Base-by-base conservation (phyloP, 148 eudicot genomes). In the Pharnaceum exiguum region DNA sequence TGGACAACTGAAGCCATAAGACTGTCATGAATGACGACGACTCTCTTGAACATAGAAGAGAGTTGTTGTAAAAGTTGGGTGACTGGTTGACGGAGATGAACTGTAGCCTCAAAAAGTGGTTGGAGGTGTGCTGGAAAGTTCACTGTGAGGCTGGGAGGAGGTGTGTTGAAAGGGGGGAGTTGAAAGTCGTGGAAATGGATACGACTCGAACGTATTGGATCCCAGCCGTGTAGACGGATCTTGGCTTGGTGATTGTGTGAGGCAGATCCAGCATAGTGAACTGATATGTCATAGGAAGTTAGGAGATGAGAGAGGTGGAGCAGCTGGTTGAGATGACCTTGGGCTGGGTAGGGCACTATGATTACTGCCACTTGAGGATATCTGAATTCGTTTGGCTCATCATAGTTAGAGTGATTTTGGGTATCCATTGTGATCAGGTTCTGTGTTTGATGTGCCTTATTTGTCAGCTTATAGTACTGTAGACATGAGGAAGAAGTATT, bases 261-360 rank as follows among this genome's bases (percentile, higher is more conserved):
- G 51, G 39, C 45, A 4, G 69, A 57, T 2, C 64, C 69, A 5
- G 56, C 33, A 36, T 49, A 70, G 24, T 70, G 74, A 19, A 69
- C 68, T 1, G 68, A 52, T n/a, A 69, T 48, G 13, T 26, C 36
- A 15, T 47, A 48, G 51, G 74, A 56, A 53, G 64, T 60, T 10
- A 70, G 7, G 28, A 55, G 46, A 15, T 63, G 59, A 22, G 74
- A 56, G 40, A 70, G 69, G 12, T 70, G 69, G 5, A 70, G 63
- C 26, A 70, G 51, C 45, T 65, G 67, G 17, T 70, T 63, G 11
- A 63, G 63, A 44, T 70, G 74, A 54, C 74, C 44, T 70, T 70
- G 69, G 9, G 62, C 69, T 1, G 53, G 68, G 26, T 63, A 42
- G 16, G 74, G 69, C 8, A 70, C 40, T 64, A 70, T 70, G 4